Conservation (phyloP, 1,139 yeast species). For the Diutina sp. region DNA sequence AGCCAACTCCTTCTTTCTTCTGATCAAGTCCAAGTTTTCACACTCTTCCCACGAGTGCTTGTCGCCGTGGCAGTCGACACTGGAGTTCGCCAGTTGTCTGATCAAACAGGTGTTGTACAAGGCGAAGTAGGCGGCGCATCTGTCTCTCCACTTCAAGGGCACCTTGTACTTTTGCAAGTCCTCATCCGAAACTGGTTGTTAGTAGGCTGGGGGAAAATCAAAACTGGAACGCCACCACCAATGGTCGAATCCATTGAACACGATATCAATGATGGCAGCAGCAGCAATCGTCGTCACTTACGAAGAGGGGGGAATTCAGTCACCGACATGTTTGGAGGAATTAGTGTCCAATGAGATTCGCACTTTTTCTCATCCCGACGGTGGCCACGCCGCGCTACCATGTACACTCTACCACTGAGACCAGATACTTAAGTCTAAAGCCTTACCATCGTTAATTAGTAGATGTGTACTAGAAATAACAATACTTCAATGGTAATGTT, state of each 20-base stretch:
- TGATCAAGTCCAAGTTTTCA: conserved; percentile 69
- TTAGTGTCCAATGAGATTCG: conserved; percentile 9
- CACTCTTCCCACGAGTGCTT: conserved; percentile 82
- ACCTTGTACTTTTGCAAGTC: conserved; percentile 75
- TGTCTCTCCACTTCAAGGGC: conserved; percentile 74
- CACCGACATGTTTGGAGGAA: conserved; percentile 20
- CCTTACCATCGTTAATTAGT: no score
- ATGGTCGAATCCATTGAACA: background rate
- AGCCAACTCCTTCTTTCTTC: conserved; percentile 67
- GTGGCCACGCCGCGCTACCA: background rate
- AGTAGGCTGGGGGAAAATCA: conserved; percentile 2
- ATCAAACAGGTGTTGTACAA: conserved; percentile 34
- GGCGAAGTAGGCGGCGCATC: conserved; percentile 73
- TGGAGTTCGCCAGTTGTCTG: conserved; percentile 33
- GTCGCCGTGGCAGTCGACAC: conserved; percentile 58
- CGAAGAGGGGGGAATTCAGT: conserved; percentile 42
- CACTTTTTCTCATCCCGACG: conserved; percentile 1
- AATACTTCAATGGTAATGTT: no score
- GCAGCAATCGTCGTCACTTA: conserved; percentile 14
- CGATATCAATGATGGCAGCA: background rate
- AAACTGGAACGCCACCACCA: no score
- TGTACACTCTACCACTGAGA: background rate
- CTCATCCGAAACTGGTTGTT: conserved; percentile 52
- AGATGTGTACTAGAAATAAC: no score
- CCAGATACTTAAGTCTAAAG: no score